phyloP scores from a whole-genome alignment of 345 rosid genomes.

The Hibiscus syriacus region DNA sequence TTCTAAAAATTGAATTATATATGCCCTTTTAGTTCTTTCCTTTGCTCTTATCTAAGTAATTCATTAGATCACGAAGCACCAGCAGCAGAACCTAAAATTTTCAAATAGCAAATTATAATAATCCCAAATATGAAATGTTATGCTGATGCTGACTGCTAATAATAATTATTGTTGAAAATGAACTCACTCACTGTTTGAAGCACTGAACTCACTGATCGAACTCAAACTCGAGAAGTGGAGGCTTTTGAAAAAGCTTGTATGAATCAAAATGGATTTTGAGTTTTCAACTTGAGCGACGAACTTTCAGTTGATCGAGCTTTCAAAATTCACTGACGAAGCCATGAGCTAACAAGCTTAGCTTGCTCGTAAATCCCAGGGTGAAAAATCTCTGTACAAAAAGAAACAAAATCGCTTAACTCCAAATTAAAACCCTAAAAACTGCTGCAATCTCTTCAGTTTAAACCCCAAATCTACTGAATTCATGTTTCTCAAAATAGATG shows the following conservation, averaged over 20 bases:
- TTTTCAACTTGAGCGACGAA: background rate
- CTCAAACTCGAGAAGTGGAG: no score
- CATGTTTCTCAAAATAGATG: background rate
- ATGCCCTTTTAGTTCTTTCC: background rate
- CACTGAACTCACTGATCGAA: no score
- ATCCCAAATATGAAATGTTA: no score
- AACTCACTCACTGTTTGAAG: no score
- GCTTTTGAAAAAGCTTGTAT: no score
- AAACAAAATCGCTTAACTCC: conserved; percentile 15
- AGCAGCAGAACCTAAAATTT: no score
- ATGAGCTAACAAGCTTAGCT: background rate
- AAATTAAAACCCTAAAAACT: conserved; percentile 23
- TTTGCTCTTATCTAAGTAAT: background rate
- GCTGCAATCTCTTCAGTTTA: background rate
- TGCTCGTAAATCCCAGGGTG: conserved; percentile 7
- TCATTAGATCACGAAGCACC: background rate
- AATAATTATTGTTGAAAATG: background rate
- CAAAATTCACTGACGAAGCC: background rate
- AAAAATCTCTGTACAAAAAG: background rate
- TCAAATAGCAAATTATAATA: no score
- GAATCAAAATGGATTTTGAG: no score
- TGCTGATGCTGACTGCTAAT: background rate
- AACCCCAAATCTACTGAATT: background rate
- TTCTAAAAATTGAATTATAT: conserved; percentile 3
- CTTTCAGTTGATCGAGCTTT: background rate